Evolutionary conservation across 2,329 filamentous ascomycete genomes (phyloP).

Genomic region (Pezicula radicicola): DNA sequence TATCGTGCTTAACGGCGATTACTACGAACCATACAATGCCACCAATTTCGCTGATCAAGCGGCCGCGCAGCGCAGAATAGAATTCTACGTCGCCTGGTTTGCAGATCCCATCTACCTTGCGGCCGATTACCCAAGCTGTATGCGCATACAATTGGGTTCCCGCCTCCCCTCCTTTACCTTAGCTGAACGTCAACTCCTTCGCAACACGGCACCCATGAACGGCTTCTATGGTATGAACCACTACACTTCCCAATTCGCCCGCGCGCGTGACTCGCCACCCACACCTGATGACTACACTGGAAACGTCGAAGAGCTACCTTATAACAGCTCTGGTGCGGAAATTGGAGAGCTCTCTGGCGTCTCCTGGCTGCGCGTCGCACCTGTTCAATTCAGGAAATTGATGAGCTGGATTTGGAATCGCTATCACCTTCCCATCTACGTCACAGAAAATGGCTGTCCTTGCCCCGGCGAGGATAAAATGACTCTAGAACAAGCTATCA

Average conservation of each 20-base stretch:
- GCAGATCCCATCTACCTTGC: slow-evolving; percentile 27
- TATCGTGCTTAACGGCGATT: slow-evolving; percentile 23
- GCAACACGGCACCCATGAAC: slow-evolving; percentile 10
- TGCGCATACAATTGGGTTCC: slow-evolving; percentile 19
- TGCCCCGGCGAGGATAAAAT: slow-evolving; percentile 30
- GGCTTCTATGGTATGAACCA: slow-evolving; percentile 29
- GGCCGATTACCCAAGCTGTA: slow-evolving; percentile 18
- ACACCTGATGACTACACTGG: slow-evolving; percentile 19
- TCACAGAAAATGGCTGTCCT: slow-evolving; percentile 31
- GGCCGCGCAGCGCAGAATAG: slow-evolving; percentile 24
- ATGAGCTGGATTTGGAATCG: slow-evolving; percentile 20
- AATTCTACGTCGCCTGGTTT: slow-evolving; percentile 27
- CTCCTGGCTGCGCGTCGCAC: slow-evolving; percentile 13
- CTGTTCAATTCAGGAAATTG: slow-evolving; percentile 21
- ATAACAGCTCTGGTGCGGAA: slow-evolving; percentile 18
- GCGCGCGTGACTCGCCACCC: slow-evolving; percentile 18
- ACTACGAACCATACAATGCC: slow-evolving; percentile 23
- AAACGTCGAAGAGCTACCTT: slow-evolving; percentile 19
- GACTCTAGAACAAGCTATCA: slow-evolving; percentile 33
- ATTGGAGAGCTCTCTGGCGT: slow-evolving; percentile 20
- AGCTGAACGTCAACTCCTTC: slow-evolving; percentile 17
- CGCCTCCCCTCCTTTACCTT: slow-evolving; percentile 20
- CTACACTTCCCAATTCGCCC: slow-evolving; percentile 24
- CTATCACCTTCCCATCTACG: slow-evolving; percentile 22
- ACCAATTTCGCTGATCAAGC: slow-evolving; percentile 15